Conservation (phyloP, 2,329 filamentous ascomycete genomes). For the Colletotrichum brevisporum region DNA sequence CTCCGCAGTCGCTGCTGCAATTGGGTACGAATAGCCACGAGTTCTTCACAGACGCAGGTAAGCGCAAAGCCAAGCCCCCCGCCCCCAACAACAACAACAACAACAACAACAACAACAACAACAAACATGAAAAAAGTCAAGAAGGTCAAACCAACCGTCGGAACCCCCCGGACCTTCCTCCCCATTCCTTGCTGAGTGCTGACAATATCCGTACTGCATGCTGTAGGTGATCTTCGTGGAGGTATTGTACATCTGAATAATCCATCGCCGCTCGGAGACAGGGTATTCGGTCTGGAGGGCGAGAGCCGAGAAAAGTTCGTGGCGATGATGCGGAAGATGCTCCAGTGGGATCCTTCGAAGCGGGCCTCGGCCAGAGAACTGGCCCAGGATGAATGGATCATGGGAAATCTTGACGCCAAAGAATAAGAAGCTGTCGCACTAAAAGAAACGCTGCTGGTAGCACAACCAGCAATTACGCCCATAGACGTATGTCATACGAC, state of each 20-base stretch:
- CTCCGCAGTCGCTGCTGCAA: slow-evolving; percentile 53
- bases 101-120: no score
- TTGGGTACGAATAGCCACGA: slow-evolving; percentile 49
- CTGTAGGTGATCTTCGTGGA: slow-evolving; percentile 45
- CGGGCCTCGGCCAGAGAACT: slow-evolving; percentile 49
- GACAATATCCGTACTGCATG: no score
- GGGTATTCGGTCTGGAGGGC: slow-evolving; percentile 54
- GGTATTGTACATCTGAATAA: slow-evolving; percentile 43
- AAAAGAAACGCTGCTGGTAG: no score
- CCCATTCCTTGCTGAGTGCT: no score
- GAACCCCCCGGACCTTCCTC: no score
- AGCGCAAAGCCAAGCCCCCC: not conserved
- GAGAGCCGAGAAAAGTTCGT: slow-evolving; percentile 50
- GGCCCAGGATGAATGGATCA: slow-evolving; percentile 49
- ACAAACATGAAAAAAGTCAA: no score
- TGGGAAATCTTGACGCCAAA: not conserved
- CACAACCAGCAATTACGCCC: no score
- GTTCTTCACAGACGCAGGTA: slow-evolving; percentile 57
- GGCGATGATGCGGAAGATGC: slow-evolving; percentile 53
- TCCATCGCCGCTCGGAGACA: slow-evolving; percentile 51
- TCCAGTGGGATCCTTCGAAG: slow-evolving; percentile 53
- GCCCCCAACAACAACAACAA: no score
- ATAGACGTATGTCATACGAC: no score
- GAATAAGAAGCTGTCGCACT: no score
- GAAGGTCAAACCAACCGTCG: no score